These are phyloP conservation scores for Melastoma candidum DNA, from an alignment of 441 rosid genomes.

Conservation along the genomic window DNA sequence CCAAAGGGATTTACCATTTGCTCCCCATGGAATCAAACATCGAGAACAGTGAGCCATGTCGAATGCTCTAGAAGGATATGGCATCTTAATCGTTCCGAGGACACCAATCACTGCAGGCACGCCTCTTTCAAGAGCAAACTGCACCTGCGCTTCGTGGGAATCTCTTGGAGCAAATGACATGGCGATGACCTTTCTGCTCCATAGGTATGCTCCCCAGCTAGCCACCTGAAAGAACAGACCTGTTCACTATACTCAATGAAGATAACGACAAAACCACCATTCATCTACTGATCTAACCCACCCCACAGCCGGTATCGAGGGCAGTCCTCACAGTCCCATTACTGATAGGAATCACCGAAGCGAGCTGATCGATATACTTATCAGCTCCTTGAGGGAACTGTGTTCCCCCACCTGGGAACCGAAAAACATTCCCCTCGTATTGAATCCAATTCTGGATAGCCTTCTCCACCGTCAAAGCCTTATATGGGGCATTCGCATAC, in stretches of 20 bases:
- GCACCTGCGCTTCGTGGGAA: slow-evolving; percentile 17
- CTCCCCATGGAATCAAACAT: slow-evolving; percentile 13
- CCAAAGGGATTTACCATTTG: slow-evolving; percentile 3
- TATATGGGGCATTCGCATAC: slow-evolving; percentile 11
- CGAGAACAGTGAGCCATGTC: slow-evolving; percentile 17
- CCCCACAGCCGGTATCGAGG: slow-evolving; percentile 15
- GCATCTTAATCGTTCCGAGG: slow-evolving; percentile 12
- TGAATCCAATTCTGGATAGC: slow-evolving; percentile 17
- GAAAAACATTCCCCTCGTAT: slow-evolving; percentile 13
- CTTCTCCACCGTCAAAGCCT: slow-evolving; percentile 13
- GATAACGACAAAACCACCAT: not conserved
- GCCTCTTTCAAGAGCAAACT: slow-evolving; percentile 16
- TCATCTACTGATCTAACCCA: not conserved
- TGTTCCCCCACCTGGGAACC: slow-evolving; percentile 15
- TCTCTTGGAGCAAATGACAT: slow-evolving; percentile 19
- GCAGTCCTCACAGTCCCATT: slow-evolving; percentile 16
- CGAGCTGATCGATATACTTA: slow-evolving; percentile 14
- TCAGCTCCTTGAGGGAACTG: slow-evolving; percentile 17
- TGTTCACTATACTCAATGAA: not conserved
- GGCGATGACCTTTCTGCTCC: slow-evolving; percentile 9
- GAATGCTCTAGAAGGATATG: slow-evolving; percentile 13
- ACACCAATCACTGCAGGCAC: slow-evolving; percentile 13
- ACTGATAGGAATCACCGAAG: slow-evolving; percentile 12
- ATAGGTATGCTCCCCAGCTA: slow-evolving; percentile 11
- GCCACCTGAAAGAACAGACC: slow-evolving; percentile 7